Base-by-base conservation (phyloP, 2,329 filamentous ascomycete species). In the Amylocarpus encephaloides region DNA sequence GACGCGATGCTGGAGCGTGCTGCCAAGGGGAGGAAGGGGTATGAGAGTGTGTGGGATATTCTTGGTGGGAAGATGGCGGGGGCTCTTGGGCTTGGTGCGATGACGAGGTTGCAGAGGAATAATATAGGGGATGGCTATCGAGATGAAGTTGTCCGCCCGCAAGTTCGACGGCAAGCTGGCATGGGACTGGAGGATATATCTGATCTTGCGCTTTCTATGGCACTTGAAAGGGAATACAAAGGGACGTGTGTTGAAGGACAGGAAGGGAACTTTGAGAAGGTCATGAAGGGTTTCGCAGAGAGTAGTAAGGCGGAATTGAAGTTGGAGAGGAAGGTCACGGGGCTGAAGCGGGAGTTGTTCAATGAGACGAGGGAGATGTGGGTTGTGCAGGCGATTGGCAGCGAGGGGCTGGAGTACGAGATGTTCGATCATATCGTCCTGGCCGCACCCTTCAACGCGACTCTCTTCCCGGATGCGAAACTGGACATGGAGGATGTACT, bases 371-470 rank as follows among this genome's bases (percentile, higher is more conserved):
- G 47, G 9, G 44, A 45, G n/a, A 33, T 26, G 4, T 53, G 53
- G 53, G 7, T 50, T 29, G 4, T 52, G 10, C 35, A 51, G 4
- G n/a, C 30, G 22, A 13, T 30, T 16, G 32, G 16, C 3, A 12
- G 9, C 6, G 18, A 39, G 6, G 40, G 32, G 7, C 1, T 30
- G 5, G 9, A 6, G 7, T 45, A 43, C 15, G 42, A 52, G 30
- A 34, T 30, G 6, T 58, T 54, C 15, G 53, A 58, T 32, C 44
- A 54, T 16, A 32, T 58, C 16, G 33, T 58, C 19, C 11, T 56
- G 5, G 51, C 56, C 7, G 46, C 49, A 1, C 56, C 56, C 2
- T 52, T 39, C 38, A 53, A 52, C 42, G 9, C 40, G 1, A 10
- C 46, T 1, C 19, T 45, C 13, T 11, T 36, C 9, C 34, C 32